Evolutionary conservation across 2,329 filamentous ascomycete genomes (phyloP), one percentile per base, ranked within the genome.

Genomic region (Aureobasidium namibiae): DNA sequence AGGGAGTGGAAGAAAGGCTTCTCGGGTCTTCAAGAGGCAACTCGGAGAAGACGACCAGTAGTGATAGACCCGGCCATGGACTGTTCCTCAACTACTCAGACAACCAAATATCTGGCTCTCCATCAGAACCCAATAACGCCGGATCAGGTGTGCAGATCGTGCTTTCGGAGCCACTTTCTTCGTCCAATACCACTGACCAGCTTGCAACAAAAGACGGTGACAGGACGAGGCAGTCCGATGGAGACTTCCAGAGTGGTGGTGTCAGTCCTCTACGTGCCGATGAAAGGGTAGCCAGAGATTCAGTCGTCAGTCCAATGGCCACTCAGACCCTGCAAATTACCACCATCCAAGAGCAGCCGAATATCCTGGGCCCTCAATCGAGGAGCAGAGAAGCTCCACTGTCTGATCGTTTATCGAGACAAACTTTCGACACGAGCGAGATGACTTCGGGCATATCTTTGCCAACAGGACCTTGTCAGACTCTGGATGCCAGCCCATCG

Each of bases 251-350:
- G 9, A 53, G 29, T 33, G 59, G 38, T 3, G 67, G 69, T 16
- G 67, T 72, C 44, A 71, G 69, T 56, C 68, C 69, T 46, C 50
- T 72, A 16, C 65, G 62, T 3, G 59, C 66, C 26, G 66, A 61
- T 13, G 69, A 72, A 45, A 62, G 65, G 26, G 65, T 70, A 16
- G 65, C 64, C 45, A 61, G 69, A 29, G 66, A 60, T 56, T 72
- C 70, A 23, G 66, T 68, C 11, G 68, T 72, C 60, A 72, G 69
- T 46, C 70, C 70, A 4, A 44, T 71, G 26, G 64, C 67, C 8
- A 68, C 67, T 10, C 64, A 69, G 26, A 67, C 67, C 4, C 56
- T 67, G 4, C 67, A 53, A 0, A 65, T 21, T 67, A 69, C 53
- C 64, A 14, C 53, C 4, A 13, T 34, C 3, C 50, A 61, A 29